Percentiles rank a stretch among this genome's conserved stretches.
Conservation (phyloP, 768 basidiomycete species). For the Asterophora parasitica region DNA sequence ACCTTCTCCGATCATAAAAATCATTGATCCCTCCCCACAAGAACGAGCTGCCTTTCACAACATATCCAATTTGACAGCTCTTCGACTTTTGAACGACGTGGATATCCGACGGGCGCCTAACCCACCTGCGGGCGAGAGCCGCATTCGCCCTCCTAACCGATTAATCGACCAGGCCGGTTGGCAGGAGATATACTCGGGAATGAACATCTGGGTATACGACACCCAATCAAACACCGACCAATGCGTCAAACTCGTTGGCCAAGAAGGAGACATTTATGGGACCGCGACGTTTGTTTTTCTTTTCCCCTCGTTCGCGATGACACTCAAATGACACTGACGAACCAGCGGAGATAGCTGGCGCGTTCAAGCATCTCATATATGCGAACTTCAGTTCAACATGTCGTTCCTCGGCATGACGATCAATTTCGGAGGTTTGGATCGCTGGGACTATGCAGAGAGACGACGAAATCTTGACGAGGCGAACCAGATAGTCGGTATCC, state of each 20-base stretch:
- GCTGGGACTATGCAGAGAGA: slow-evolving; percentile 65
- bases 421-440: slow-evolving; percentile 72
- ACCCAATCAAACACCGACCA: slow-evolving; percentile 58
- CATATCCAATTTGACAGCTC: slow-evolving; percentile 60
- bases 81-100: slow-evolving; percentile 70
- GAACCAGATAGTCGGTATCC: background rate
- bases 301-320: background rate
- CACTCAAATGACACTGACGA: slow-evolving; percentile 1
- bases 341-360: slow-evolving; percentile 80
- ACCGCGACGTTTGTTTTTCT: slow-evolving; percentile 63
- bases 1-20: slow-evolving; percentile 39
- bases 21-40: slow-evolving; percentile 40
- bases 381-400: slow-evolving; percentile 69
- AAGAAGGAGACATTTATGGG: slow-evolving; percentile 60
- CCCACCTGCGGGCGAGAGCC: slow-evolving; percentile 40
- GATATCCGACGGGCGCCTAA: slow-evolving; percentile 53
- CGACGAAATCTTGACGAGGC: slow-evolving; percentile 61
- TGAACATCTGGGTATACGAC: slow-evolving; percentile 75
- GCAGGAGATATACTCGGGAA: slow-evolving; percentile 72
- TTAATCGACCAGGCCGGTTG: slow-evolving; percentile 59
- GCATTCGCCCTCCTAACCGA: slow-evolving; percentile 46
- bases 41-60: slow-evolving; percentile 38
- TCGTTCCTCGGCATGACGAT: slow-evolving; percentile 57
- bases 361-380: slow-evolving; percentile 61
- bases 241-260: slow-evolving; percentile 63